Conservation (phyloP, 176 grass and related monocot genomes). For the Leersia perrieri region DNA sequence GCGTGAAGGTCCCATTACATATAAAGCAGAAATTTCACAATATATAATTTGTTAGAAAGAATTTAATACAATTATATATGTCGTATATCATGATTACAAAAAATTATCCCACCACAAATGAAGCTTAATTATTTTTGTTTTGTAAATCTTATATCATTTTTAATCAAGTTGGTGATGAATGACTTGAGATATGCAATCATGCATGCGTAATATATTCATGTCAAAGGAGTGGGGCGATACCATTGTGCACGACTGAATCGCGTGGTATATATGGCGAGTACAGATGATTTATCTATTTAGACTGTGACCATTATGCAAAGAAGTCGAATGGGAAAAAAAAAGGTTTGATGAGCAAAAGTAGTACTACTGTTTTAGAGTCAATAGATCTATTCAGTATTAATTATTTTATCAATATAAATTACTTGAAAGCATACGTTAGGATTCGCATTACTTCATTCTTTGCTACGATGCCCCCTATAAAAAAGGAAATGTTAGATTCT, state of each 20-base stretch:
- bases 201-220: background rate
- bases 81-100: background rate
- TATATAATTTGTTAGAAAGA: background rate
- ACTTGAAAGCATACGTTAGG: no score
- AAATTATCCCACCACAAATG: background rate
- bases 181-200: background rate
- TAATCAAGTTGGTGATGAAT: background rate
- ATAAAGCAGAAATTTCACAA: background rate
- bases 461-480: no score
- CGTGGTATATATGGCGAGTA: background rate
- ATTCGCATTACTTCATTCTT: no score
- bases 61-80: background rate
- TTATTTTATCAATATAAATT: no score
- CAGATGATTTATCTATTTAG: background rate
- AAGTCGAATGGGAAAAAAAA: no score
- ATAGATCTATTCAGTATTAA: no score
- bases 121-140: background rate
- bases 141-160: no score
- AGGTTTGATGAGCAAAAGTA: no score
- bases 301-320: background rate
- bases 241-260: background rate
- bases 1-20: no score
- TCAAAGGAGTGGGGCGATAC: background rate
- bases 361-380: no score
- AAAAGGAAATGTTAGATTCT: no score